Evolutionary conservation across 2,329 filamentous ascomycete genomes (phyloP).

Genomic region (Lizonia empirigonia): DNA sequence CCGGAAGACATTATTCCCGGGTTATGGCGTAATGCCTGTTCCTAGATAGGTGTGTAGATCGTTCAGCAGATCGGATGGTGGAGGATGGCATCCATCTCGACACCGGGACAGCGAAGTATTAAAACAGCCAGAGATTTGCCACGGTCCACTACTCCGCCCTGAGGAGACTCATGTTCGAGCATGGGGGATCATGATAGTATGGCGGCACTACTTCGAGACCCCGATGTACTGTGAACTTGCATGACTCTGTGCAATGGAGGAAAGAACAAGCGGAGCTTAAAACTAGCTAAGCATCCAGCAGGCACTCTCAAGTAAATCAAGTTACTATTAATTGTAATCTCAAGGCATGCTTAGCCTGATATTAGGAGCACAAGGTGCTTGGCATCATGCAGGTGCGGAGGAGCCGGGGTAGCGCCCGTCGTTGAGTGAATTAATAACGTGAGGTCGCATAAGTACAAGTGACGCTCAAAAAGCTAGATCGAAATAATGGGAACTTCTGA

Average conservation of each 20-base stretch:
- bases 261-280: conserved; percentile 32
- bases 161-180: conserved; percentile 18
- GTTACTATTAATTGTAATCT: conserved; percentile 4
- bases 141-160: conserved; percentile 20
- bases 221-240: conserved; percentile 15
- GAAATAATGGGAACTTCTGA: not conserved
- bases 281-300: conserved; percentile 37
- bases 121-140: conserved; percentile 37
- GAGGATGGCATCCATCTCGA: conserved; percentile 28
- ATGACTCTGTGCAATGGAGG: conserved; percentile 19
- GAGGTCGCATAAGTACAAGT: not conserved
- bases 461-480: conserved; percentile 14
- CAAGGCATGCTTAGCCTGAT: conserved; percentile 25
- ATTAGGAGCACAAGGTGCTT: conserved; percentile 27
- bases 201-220: conserved; percentile 16
- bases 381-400: conserved; percentile 32
- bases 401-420: conserved; percentile 7
- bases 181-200: conserved; percentile 22
- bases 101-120: conserved; percentile 39
- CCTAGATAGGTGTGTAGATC: conserved; percentile 23
- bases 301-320: conserved; percentile 12
- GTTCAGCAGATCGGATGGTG: conserved; percentile 32
- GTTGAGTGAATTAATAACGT: not conserved
- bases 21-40: conserved; percentile 18
- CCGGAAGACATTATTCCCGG: conserved; percentile 42